These are phyloP conservation scores for Cytospora paraplurivora DNA, from an alignment of 2,329 filamentous ascomycete species.

Conservation along the genomic window DNA sequence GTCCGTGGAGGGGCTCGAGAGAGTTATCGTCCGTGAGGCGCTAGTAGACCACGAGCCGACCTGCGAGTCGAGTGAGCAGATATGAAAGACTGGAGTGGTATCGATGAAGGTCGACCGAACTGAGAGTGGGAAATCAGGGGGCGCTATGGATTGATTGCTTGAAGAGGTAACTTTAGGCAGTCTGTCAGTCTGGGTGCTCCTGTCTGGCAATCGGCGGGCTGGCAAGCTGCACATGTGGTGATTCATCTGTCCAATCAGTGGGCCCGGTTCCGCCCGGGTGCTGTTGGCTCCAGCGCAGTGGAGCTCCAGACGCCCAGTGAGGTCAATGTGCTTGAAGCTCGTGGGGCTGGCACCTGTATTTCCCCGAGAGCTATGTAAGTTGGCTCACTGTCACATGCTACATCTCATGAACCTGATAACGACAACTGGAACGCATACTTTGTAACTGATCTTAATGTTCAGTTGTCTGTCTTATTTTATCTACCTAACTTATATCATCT, in stretches of 20 bases:
- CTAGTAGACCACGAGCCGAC: not conserved
- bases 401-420: not conserved
- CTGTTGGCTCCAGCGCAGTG: constrained; percentile 1
- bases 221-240: constrained; percentile 11
- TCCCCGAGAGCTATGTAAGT: not conserved
- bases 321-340: not conserved
- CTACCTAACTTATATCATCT: not conserved
- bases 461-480: not conserved
- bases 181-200: not conserved
- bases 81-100: not conserved
- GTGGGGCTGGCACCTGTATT: constrained; percentile 8
- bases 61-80: not conserved
- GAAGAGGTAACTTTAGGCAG: constrained; percentile 4
- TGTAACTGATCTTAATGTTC: not conserved
- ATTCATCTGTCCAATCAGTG: constrained; percentile 19
- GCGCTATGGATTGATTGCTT: not conserved
- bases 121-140: not conserved
- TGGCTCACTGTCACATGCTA: constrained; percentile 14
- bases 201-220: too few species aligned
- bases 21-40: not conserved
- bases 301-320: not conserved
- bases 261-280: not conserved
- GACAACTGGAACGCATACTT: not conserved
- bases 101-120: not conserved
- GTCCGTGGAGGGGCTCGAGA: not conserved